Evolutionary conservation across 2,329 filamentous ascomycete genomes (phyloP).

Genomic region (Allantophomopsis cytisporea): DNA sequence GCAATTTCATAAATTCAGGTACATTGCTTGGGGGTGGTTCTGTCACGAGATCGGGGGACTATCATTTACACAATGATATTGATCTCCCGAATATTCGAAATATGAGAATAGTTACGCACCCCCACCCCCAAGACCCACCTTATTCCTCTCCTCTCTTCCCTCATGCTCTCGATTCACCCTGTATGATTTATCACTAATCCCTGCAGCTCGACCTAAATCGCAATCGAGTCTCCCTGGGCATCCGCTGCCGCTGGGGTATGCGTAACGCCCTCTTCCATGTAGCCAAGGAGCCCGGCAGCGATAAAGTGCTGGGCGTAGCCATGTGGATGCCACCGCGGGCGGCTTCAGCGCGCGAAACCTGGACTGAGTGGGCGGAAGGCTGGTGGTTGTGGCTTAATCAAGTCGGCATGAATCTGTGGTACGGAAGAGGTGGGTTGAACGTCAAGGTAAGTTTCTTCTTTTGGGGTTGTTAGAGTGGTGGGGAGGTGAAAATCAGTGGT

Average conservation of each 20-base stretch:
- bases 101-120: no score
- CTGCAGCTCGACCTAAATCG: conserved; percentile 4
- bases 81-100: no score
- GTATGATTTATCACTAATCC: conserved; percentile 2
- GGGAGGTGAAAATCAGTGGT: no score
- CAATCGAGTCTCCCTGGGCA: conserved; percentile 47
- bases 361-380: conserved; percentile 46
- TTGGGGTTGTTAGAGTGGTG: neutral
- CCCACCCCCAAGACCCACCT: no score
- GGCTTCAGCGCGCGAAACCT: conserved; percentile 32
- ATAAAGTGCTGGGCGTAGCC: conserved; percentile 51
- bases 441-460: conserved; percentile 29
- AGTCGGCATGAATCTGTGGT: conserved; percentile 51
- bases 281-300: conserved; percentile 39
- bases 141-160: neutral
- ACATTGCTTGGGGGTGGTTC: no score
- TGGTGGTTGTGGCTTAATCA: conserved; percentile 57
- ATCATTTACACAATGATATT: no score
- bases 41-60: no score
- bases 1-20: no score
- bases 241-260: conserved; percentile 59
- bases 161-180: neutral
- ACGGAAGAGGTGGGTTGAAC: conserved; percentile 55
- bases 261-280: conserved; percentile 57
- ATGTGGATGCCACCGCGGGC: conserved; percentile 55